Evolutionary conservation across 1,284 basidiomycete species (phyloP), one percentile per base, ranked within the genome.

Genomic region (Boletus sp.): DNA sequence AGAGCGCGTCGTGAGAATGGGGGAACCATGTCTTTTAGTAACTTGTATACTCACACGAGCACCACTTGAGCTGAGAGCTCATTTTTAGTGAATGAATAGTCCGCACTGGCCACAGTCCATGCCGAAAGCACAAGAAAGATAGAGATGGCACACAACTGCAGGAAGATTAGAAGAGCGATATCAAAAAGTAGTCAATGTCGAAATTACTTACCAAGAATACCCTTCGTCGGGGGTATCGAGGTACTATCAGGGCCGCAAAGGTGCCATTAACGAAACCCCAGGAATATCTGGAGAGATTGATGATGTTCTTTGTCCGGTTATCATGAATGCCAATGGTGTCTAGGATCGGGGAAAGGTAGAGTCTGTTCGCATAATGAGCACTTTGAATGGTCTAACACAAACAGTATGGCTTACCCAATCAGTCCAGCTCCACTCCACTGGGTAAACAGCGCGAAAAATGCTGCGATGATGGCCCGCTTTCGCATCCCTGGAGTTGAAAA

Each of bases 391-490:
- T 19, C 5, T 19, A 38, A 11, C 21, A 8, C n/a, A n/a, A 25
- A 28, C 11, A 16, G 9, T 11, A n/a, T 10, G 6, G 13, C 30
- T 33, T 33, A 54, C 67, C 53, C 35, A 23, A 49, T 44, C 5
- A 52, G 33, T 23, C 67, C 65, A 40, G 27, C 25, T 17, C 67
- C 67, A 33, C 54, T 37, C 61, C 82, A 85, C 61, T 84, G 82
- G 14, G 79, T 81, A 31, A 77, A 79, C 52, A 85, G 67, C 17
- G 80, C 84, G 38, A 85, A 43, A 19, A 53, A 55, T 2, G 46
- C 28, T 23, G 67, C 25, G 8, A 66, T 31, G 11, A 60, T 38
- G 21, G 52, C 40, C 1, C 65, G 64, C 37, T 51, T 59, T 55
- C 49, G 46, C 46, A 47, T 47, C 28, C 25, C 46, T 10, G 46